Evolutionary conservation across 331 rosid genomes (phyloP).

Genomic region (Pyrus hybrid): DNA sequence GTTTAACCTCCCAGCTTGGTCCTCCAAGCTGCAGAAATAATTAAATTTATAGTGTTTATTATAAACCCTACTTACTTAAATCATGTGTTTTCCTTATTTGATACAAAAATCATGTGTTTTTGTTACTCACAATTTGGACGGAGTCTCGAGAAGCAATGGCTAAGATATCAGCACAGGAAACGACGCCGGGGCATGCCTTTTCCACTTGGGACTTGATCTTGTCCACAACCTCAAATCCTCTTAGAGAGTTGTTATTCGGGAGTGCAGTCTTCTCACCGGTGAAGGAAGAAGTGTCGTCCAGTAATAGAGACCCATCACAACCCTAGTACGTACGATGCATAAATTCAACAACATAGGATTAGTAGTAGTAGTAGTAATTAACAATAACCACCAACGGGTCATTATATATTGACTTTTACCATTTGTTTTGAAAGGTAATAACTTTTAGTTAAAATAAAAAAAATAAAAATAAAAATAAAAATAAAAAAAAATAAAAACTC

Average conservation of each 20-base stretch:
- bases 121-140: slow-evolving; percentile 38
- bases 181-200: slow-evolving; percentile 43
- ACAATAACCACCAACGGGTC: background rate
- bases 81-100: too few species aligned
- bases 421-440: background rate
- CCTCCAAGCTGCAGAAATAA: slow-evolving; percentile 63
- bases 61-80: background rate
- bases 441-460: too few species aligned
- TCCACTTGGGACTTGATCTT: slow-evolving; percentile 43
- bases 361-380: background rate
- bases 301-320: slow-evolving; percentile 58
- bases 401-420: too few species aligned
- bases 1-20: slow-evolving; percentile 57
- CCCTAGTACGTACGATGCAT: slow-evolving; percentile 30
- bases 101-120: background rate
- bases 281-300: slow-evolving; percentile 51
- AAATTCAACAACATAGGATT: background rate
- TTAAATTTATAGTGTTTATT: background rate
- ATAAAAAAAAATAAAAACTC: too few species aligned
- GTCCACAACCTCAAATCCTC: slow-evolving; percentile 56
- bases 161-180: slow-evolving; percentile 68
- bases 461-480: too few species aligned
- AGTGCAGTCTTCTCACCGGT: slow-evolving; percentile 58
- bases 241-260: slow-evolving; percentile 38
- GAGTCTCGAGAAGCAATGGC: slow-evolving; percentile 73